Percentiles rank a stretch among this genome's conserved stretches.
These are phyloP conservation scores for Ophiosphaerella herpotricha DNA, from an alignment of 2,329 filamentous ascomycete genomes.

Conservation along the genomic window DNA sequence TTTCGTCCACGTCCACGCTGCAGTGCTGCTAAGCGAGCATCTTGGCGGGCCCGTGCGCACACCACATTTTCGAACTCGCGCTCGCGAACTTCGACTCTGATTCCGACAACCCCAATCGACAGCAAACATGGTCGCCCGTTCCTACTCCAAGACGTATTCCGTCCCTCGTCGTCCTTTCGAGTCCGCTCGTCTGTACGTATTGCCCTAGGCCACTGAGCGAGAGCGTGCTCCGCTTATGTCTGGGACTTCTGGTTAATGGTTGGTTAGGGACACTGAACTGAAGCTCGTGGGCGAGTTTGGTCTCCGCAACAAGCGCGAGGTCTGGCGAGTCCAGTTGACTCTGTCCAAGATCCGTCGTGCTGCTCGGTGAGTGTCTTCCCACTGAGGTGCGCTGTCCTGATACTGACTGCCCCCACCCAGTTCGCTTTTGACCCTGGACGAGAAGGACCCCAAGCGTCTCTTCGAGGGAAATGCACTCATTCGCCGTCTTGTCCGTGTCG, in stretches of 20 bases:
- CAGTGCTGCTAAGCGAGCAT: constrained; percentile 1
- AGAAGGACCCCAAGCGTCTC: constrained; percentile 99
- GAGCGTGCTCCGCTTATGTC: constrained; percentile 99
- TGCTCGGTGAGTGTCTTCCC: constrained; percentile 75
- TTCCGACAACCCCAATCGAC: constrained; percentile 36
- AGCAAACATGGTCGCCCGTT: constrained; percentile 59
- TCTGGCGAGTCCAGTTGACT: constrained; percentile 99
- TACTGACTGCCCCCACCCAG: constrained; percentile 53
- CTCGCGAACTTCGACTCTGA: constrained; percentile 1
- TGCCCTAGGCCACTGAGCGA: constrained; percentile 87
- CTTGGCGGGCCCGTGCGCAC: constrained; percentile 7
- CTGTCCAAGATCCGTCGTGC: constrained; percentile 99
- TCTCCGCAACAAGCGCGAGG: constrained; percentile 99
- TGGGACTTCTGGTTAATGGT: constrained; percentile 71
- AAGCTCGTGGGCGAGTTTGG: constrained; percentile 99
- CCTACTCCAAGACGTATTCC: constrained; percentile 99
- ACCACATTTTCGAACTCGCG: not conserved
- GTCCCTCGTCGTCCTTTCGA: constrained; percentile 98
- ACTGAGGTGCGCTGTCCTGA: constrained; percentile 14
- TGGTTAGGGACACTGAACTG: constrained; percentile 91
- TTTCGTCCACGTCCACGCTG: constrained; percentile 7
- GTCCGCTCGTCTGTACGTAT: constrained; percentile 99
- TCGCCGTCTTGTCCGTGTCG: constrained; percentile 98
- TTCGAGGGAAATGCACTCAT: constrained; percentile 99
- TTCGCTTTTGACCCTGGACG: constrained; percentile 99